phyloP scores from a whole-genome alignment of 768 basidiomycete species.

The Neoboletus subvelutipes region DNA sequence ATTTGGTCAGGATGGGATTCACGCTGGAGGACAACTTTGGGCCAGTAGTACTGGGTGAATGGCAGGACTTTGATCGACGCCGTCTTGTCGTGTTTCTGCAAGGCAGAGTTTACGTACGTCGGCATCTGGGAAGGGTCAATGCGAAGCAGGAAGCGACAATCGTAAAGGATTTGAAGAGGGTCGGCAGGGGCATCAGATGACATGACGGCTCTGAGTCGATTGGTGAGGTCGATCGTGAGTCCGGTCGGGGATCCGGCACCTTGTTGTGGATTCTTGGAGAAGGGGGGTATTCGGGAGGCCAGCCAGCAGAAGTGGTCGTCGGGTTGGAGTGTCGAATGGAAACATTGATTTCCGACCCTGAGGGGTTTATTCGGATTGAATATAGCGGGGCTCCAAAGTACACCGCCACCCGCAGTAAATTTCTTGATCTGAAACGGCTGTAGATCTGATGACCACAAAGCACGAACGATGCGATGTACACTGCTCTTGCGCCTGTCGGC shows the following conservation, averaged over 20 bases:
- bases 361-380: conserved; percentile 27
- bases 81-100: conserved; percentile 23
- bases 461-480: conserved; percentile 46
- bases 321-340: conserved; percentile 12
- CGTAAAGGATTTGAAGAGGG: conserved; percentile 50
- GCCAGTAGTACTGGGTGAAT: conserved; percentile 47
- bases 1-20: conserved; percentile 19
- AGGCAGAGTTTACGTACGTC: conserved; percentile 26
- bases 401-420: conserved; percentile 60
- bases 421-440: conserved; percentile 21
- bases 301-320: conserved; percentile 53
- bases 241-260: conserved; percentile 24
- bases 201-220: conserved; percentile 18
- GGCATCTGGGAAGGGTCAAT: conserved; percentile 49
- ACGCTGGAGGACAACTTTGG: conserved; percentile 39
- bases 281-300: conserved; percentile 56
- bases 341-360: conserved; percentile 16
- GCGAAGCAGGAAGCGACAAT: conserved; percentile 59
- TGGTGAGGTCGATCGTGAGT: conserved; percentile 45
- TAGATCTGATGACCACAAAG: conserved; percentile 45
- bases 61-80: conserved; percentile 38
- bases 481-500: conserved; percentile 49
- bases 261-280: conserved; percentile 33
- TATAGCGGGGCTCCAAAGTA: conserved; percentile 60
- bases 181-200: conserved; percentile 8